phyloP scores from a whole-genome alignment of 371 early-diverging fungal species.

The Dentiscutata heterogama region DNA sequence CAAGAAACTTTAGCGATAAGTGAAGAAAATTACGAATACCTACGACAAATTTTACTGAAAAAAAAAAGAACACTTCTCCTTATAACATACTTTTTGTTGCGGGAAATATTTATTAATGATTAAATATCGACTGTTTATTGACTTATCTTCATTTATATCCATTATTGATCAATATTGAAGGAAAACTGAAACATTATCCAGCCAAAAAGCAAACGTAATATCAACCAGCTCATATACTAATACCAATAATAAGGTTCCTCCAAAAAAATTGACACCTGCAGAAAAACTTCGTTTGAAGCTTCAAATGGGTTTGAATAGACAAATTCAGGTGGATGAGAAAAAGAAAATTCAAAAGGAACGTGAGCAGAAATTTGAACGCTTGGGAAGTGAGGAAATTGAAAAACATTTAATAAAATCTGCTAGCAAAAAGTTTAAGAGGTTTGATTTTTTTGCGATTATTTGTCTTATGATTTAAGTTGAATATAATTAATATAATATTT shows the following conservation, averaged over 20 bases:
- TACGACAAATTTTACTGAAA: too few species aligned
- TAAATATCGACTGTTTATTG: too few species aligned
- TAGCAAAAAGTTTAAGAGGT: neutral
- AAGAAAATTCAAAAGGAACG: constrained; percentile 38
- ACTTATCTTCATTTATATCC: neutral
- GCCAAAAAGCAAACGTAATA: too few species aligned
- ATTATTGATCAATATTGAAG: neutral
- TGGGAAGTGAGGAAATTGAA: neutral
- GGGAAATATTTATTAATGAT: too few species aligned
- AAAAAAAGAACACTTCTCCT: too few species aligned
- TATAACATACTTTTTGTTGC: too few species aligned
- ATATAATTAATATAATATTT: too few species aligned
- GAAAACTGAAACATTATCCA: constrained; percentile 3
- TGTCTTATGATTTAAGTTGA: too few species aligned
- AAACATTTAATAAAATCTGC: neutral
- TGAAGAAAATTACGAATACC: too few species aligned
- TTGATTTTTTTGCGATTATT: too few species aligned
- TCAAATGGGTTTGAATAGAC: constrained; percentile 40
- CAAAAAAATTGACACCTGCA: neutral
- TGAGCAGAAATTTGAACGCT: constrained; percentile 9
- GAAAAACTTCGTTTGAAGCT: constrained; percentile 27
- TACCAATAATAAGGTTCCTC: neutral
- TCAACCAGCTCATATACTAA: too few species aligned
- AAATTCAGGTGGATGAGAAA: constrained; percentile 30
- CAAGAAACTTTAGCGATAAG: constrained; percentile 3